These are phyloP conservation scores for Gleditsia sinensis DNA, from an alignment of 306 rosid genomes.

Conservation along the genomic window DNA sequence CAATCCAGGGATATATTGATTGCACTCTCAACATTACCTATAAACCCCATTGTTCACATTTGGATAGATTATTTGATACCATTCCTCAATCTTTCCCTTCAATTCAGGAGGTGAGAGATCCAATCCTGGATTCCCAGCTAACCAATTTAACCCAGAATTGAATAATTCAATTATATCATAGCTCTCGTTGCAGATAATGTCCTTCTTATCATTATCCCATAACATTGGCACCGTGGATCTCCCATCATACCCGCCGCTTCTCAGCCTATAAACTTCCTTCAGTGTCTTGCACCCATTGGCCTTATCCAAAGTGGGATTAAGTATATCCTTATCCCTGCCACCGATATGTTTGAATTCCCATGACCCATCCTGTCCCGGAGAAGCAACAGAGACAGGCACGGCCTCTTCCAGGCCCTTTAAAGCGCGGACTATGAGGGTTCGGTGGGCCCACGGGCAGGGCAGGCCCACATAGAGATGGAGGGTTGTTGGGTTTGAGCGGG, in stretches of 20 bases:
- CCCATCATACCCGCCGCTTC: slow-evolving; percentile 72
- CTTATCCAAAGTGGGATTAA: slow-evolving; percentile 56
- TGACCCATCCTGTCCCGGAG: slow-evolving; percentile 79
- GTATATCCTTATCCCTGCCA: slow-evolving; percentile 1
- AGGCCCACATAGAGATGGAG: slow-evolving; percentile 87
- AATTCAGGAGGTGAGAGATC: slow-evolving; percentile 68
- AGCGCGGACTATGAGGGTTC: slow-evolving; percentile 80
- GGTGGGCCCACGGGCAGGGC: slow-evolving; percentile 98
- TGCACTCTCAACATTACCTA: slow-evolving; percentile 47
- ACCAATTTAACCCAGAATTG: slow-evolving; percentile 67
- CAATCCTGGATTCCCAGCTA: slow-evolving; percentile 62
- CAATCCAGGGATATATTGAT: background rate
- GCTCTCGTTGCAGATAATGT: slow-evolving; percentile 85
- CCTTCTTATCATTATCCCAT: slow-evolving; percentile 55
- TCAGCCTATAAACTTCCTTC: slow-evolving; percentile 67
- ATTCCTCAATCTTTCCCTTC: slow-evolving; percentile 67
- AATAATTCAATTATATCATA: slow-evolving; percentile 68
- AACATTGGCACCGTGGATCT: slow-evolving; percentile 86
- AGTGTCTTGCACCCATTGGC: slow-evolving; percentile 63
- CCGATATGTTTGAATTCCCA: slow-evolving; percentile 62
- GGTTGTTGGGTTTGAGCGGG: slow-evolving; percentile 15
- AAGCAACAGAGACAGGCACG: slow-evolving; percentile 68
- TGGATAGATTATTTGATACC: slow-evolving; percentile 79
- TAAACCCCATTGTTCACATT: slow-evolving; percentile 90
- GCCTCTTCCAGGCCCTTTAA: slow-evolving; percentile 78